A percentile compares a stretch with the other conserved stretches of the same genome.
Evolutionary conservation across 129 eudicot species (phyloP).

Genomic region (Flaveria robusta): DNA sequence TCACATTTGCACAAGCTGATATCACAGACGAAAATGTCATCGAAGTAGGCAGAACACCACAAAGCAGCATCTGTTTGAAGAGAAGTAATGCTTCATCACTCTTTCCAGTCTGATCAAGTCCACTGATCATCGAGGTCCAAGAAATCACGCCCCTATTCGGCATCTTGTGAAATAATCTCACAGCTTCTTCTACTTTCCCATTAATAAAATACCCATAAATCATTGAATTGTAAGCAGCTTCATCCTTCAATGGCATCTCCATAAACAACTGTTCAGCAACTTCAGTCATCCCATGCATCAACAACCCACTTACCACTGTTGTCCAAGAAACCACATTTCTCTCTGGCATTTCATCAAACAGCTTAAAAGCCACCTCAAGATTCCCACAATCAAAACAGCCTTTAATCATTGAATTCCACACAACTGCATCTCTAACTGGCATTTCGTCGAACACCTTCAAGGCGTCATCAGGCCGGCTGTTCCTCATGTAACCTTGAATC

Average conservation of each 20-base stretch:
- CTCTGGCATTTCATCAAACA: conserved; percentile 66
- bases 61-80: conserved; percentile 50
- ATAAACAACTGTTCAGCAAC: conserved; percentile 55
- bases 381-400: conserved; percentile 73
- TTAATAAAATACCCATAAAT: conserved; percentile 60
- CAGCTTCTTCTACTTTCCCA: conserved; percentile 60
- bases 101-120: conserved; percentile 76
- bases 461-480: conserved; percentile 55
- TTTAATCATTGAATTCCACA: conserved; percentile 75
- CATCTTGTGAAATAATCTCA: conserved; percentile 60
- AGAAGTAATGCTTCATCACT: conserved; percentile 54
- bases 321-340: conserved; percentile 79
- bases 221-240: conserved; percentile 81
- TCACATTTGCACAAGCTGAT: conserved; percentile 60
- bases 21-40: conserved; percentile 57
- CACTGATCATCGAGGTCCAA: conserved; percentile 85
- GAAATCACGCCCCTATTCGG: conserved; percentile 63
- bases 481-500: conserved; percentile 39
- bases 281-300: conserved; percentile 43
- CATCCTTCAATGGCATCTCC: conserved; percentile 67
- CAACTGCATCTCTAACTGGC: conserved; percentile 55
- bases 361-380: conserved; percentile 46
- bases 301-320: conserved; percentile 61
- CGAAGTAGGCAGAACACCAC: conserved; percentile 49
- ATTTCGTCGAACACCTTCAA: conserved; percentile 65